phyloP scores from a whole-genome alignment of 805 yeast species.

The Spathaspora arborariae region DNA sequence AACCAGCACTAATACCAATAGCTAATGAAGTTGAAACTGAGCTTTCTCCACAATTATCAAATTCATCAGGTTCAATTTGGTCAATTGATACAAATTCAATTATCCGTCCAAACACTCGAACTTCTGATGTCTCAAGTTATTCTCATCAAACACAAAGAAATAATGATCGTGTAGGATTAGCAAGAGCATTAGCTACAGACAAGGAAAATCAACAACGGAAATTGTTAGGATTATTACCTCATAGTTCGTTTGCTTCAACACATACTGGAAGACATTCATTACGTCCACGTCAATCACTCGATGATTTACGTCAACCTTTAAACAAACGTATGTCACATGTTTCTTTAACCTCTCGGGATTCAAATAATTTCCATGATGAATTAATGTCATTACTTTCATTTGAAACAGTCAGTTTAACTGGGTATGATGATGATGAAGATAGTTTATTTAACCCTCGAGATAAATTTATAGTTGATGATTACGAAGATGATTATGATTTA shows the following conservation, averaged over 20 bases:
- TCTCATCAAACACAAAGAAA: background rate
- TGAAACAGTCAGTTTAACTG: constrained; percentile 23
- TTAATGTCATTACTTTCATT: constrained; percentile 33
- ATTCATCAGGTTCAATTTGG: constrained; percentile 27
- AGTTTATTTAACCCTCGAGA: constrained; percentile 23
- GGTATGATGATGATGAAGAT: constrained; percentile 10
- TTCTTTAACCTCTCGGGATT: constrained; percentile 31
- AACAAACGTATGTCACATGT: constrained; percentile 20
- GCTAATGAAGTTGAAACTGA: background rate
- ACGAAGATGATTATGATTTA: constrained; percentile 51
- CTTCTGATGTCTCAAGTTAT: background rate
- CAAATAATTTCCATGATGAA: constrained; percentile 26
- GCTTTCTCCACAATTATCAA: background rate
- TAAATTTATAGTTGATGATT: constrained; percentile 36
- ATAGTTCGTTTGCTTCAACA: background rate
- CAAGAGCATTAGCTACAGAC: constrained; percentile 37
- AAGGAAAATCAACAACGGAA: constrained; percentile 17
- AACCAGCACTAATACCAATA: background rate
- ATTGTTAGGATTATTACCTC: background rate
- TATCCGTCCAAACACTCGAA: background rate
- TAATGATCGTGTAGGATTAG: constrained; percentile 31
- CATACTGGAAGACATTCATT: constrained; percentile 6
- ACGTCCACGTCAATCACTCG: constrained; percentile 23
- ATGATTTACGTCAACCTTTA: constrained; percentile 13
- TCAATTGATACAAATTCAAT: constrained; percentile 26